Evolutionary conservation across 768 basidiomycete species (phyloP), one percentile per base, ranked within the genome.

Genomic region (Boletellus emodensis): DNA sequence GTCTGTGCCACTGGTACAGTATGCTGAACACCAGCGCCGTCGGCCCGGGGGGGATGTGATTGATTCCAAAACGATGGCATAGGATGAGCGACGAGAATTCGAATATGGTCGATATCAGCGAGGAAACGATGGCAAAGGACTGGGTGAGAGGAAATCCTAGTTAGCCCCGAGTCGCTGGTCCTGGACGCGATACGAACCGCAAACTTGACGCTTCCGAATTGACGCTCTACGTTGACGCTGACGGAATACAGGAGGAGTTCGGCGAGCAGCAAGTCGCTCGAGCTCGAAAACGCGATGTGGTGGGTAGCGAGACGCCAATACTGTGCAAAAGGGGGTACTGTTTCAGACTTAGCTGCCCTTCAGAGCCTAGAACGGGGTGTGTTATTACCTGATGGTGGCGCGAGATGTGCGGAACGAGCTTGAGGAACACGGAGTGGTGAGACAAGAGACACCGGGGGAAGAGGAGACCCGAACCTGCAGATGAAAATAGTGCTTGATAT

Each of bases 331-430:
- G 59, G 39, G 45, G 15, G 32, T 41, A 50, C 64, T 64, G 60
- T 59, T 64, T 69, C 66, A 71, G 67, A 65, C 59, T 70, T 49
- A 64, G 57, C 50, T 52, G 46, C 40, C 53, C 57, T 57, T 55
- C 44, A 51, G 33, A 41, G 14, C 35, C 49, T 43, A 42, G 11
- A 34, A 28, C 15, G 46, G 44, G 44, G 45, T 26, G 43, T 43
- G 17, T 46, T 51, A 46, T 52, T 72, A 90, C 93, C 76, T 95
- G 93, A 61, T 90, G 87, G 65, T 94, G 81, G 46, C 81, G 82
- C n/a, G 90, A 91, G 42, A 96, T 77, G 64, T 96, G 93, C 2
- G 93, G 94, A 17, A 89, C 80, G 36, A 94, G 79, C 84, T 93
- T 30, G 11, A 55, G 37, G n/a, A 42, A 22, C 28, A 61, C 43